Conservation (phyloP, 345 rosid genomes). For the Hibiscus tridactylites region DNA sequence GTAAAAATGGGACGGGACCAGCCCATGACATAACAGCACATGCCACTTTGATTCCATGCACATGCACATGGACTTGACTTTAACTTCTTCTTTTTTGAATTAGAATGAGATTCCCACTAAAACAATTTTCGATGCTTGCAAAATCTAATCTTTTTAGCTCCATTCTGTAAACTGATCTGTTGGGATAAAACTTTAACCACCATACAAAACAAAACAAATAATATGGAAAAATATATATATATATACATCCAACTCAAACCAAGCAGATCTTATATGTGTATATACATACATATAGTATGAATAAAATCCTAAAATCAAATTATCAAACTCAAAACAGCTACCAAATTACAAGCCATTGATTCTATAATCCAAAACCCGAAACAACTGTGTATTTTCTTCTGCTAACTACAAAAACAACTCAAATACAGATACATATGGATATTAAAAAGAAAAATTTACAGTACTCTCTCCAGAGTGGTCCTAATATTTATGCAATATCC, state of each 20-base stretch:
- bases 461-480: not conserved
- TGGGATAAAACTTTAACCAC: too few relatives aligned
- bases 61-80: not conserved
- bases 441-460: not conserved
- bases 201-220: not conserved
- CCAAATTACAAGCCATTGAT: slow-evolving; percentile 1
- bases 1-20: not conserved
- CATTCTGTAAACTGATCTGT: too few relatives aligned
- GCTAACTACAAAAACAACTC: not conserved
- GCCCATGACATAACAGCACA: not conserved
- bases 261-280: not conserved
- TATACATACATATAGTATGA: not conserved
- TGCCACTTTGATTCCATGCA: not conserved
- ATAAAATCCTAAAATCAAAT: not conserved
- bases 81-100: not conserved
- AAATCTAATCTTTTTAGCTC: not conserved
- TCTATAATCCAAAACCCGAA: not conserved
- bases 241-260: not conserved
- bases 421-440: not conserved
- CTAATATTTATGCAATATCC: not conserved
- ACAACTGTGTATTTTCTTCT: not conserved
- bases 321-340: not conserved
- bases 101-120: not conserved
- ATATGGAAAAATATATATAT: not conserved
- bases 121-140: not conserved